phyloP scores from a whole-genome alignment of 768 basidiomycete genomes.

The Rhizopogon vulgaris region DNA sequence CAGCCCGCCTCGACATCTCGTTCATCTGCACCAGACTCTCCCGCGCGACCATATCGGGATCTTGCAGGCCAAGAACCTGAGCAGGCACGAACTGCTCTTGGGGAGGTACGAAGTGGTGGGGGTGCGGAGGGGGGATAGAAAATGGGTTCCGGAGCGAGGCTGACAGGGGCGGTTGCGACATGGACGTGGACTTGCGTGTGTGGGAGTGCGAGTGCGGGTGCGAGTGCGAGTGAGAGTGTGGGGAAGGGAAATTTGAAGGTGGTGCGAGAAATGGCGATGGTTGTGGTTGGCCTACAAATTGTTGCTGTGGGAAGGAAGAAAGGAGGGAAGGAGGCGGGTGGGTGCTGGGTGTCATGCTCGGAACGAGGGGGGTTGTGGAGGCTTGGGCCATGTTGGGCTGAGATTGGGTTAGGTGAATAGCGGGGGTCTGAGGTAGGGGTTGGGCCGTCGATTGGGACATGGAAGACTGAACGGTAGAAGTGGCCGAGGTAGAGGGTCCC shows the following conservation, averaged over 20 bases:
- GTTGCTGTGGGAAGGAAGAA: conserved; percentile 6
- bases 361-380: conserved; percentile 6
- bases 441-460: conserved; percentile 2
- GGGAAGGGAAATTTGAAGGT: conserved; percentile 7
- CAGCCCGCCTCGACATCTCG: conserved; percentile 64
- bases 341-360: conserved; percentile 27
- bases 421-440: conserved; percentile 15
- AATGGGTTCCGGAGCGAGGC: not conserved
- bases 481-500: conserved; percentile 6
- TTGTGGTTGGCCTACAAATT: conserved; percentile 9
- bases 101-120: not conserved
- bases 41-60: conserved; percentile 51
- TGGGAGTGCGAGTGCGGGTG: not conserved
- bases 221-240: not conserved
- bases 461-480: conserved; percentile 5
- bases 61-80: conserved; percentile 42
- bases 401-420: not conserved
- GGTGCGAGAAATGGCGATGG: conserved; percentile 11
- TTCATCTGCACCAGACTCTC: conserved; percentile 74
- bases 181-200: conserved; percentile 1
- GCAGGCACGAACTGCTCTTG: conserved; percentile 44
- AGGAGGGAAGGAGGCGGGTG: conserved; percentile 25
- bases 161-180: not conserved
- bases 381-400: not conserved
- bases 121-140: conserved; percentile 1